Conservation (phyloP, 139 green algal species). For the Tetradesmus obliquus region DNA sequence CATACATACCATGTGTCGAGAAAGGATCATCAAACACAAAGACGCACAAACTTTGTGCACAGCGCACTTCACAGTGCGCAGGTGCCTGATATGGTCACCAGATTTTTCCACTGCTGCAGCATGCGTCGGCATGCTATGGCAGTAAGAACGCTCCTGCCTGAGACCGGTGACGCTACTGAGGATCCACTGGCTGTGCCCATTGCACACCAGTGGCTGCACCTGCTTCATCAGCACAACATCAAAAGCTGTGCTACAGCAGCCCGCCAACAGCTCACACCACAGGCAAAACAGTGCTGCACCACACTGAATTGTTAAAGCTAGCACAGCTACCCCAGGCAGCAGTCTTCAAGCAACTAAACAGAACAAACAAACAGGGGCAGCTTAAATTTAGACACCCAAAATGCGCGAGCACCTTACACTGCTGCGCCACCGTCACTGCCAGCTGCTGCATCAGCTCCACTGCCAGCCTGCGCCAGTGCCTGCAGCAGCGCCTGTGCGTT, state of each 20-base stretch:
- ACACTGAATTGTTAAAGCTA: too few relatives aligned
- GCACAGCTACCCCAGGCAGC: background rate
- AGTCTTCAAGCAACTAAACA: background rate
- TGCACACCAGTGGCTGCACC: background rate
- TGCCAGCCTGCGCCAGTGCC: background rate
- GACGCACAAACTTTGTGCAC: background rate
- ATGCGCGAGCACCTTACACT: background rate
- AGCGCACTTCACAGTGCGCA: background rate
- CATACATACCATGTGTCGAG: too few relatives aligned
- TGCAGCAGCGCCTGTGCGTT: conserved; percentile 19
- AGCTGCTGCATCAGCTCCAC: conserved; percentile 1
- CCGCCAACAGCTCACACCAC: background rate
- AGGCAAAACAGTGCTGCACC: background rate
- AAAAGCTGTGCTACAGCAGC: too few relatives aligned
- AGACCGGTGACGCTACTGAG: too few relatives aligned
- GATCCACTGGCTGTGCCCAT: too few relatives aligned
- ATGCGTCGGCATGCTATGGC: background rate
- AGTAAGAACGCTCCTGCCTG: too few relatives aligned
- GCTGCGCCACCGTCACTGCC: background rate
- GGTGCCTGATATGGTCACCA: background rate
- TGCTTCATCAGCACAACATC: background rate
- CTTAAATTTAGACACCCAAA: too few relatives aligned
- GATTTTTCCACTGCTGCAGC: background rate
- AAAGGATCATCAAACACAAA: background rate
- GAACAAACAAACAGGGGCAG: too few relatives aligned